Evolutionary conservation across 345 rosid species (phyloP), one percentile per base, ranked within the genome.

Genomic region (Eutrema heterophyllum): DNA sequence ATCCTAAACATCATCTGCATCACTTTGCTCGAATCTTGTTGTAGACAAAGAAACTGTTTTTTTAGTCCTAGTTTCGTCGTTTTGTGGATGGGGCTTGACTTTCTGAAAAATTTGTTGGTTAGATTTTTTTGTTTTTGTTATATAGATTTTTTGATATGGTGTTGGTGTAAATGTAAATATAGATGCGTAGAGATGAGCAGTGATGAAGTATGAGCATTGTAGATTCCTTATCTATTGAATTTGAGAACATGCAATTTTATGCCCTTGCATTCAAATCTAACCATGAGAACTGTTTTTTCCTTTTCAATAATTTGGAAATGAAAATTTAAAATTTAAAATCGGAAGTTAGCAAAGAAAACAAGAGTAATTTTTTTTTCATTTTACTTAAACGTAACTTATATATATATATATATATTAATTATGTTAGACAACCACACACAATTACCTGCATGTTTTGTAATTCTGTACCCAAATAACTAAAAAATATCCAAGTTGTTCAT

Each of bases 11-110:
- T 65, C 81, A 77, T 64, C 91, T 83, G 15, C 78, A 57, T 21
- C 78, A 65, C 8, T 67, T 80, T 72, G 86, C 89, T 73, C 85
- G 88, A 9, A 74, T 92, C 69, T 82, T 87, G 79, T 58, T 84
- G 68, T 89, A 81, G 73, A 80, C n/a, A 44, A 60, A 52, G 2
- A 60, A 58, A 49, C 32, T 58, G 18, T 11, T 38, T 39, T 51
- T 13, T 15, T 46, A 4, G n/a, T 72, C 9, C 8, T 18, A 30
- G 55, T 14, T 30, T 74, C 27, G 73, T 75, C 48, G 73, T 57
- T 32, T 57, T 67, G 63, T 75, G 59, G 26, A 65, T 38, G 35
- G 27, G 50, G 29, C 38, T 59, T 67, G 68, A 51, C 73, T 75
- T 68, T 75, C 68, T 12, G 77, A 64, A 65, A 73, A 73, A 64